Evolutionary conservation across 2,329 filamentous ascomycete species (phyloP).

Genomic region (Exophiala alcalophila): DNA sequence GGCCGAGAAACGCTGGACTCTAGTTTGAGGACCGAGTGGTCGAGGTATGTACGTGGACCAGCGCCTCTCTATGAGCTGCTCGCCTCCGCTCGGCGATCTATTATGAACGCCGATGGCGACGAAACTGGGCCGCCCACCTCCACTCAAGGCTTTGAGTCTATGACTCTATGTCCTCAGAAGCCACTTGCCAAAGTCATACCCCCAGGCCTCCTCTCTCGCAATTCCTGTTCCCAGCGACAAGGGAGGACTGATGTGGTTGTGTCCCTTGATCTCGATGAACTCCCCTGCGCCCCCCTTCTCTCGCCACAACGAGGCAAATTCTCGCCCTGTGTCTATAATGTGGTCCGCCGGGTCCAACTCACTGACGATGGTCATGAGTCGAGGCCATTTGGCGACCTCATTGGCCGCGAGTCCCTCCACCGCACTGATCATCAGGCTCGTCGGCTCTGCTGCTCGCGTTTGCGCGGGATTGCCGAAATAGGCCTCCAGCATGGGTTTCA

Average conservation of each 20-base stretch:
- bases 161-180: no score
- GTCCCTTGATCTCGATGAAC: slow-evolving; percentile 6
- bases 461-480: background rate
- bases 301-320: background rate
- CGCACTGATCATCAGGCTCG: background rate
- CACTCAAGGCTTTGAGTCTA: no score
- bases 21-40: no score
- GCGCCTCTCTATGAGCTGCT: no score
- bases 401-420: background rate
- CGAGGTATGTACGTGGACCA: no score
- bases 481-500: background rate
- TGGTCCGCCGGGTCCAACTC: slow-evolving; percentile 13
- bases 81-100: no score
- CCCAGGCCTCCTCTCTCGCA: slow-evolving; percentile 10
- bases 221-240: slow-evolving; percentile 11
- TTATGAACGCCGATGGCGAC: no score
- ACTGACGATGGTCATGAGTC: no score
- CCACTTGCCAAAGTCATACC: no score
- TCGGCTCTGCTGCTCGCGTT: background rate
- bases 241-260: slow-evolving; percentile 19
- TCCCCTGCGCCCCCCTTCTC: background rate
- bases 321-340: background rate
- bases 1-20: no score
- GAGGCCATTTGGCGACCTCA: background rate
- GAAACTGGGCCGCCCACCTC: no score